Evolutionary conservation across 208 protist genomes (phyloP).

Genomic region (Crithidia bombi): DNA sequence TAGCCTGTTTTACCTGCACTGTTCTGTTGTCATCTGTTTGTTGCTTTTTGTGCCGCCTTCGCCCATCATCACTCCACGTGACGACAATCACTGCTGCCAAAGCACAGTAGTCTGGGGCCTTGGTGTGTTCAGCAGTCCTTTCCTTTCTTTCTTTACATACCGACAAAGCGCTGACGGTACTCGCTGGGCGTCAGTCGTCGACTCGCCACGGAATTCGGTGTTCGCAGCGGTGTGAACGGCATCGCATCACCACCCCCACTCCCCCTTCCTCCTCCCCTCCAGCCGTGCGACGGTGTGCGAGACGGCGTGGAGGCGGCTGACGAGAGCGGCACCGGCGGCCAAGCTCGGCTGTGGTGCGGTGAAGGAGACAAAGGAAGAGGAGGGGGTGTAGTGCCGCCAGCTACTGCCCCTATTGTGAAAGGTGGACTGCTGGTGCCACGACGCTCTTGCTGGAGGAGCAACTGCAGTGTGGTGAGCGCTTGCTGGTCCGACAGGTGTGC

Average conservation of each 20-base stretch:
- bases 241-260: not conserved
- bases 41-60: not conserved
- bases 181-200: slow-evolving; percentile 21
- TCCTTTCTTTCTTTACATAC: slow-evolving; percentile 16
- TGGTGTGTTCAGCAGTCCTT: not conserved
- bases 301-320: slow-evolving; percentile 4
- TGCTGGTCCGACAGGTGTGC: slow-evolving; percentile 31
- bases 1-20: no score
- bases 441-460: slow-evolving; percentile 44
- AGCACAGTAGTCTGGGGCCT: no score
- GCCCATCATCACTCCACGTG: not conserved
- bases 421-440: slow-evolving; percentile 5
- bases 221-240: not conserved
- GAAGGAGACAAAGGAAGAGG: not conserved
- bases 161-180: slow-evolving; percentile 41
- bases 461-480: slow-evolving; percentile 36
- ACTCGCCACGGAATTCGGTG: not conserved
- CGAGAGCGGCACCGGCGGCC: not conserved
- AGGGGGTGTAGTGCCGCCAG: not conserved
- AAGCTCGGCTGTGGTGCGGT: not conserved
- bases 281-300: not conserved
- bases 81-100: no score
- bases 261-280: slow-evolving; percentile 8
- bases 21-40: no score
- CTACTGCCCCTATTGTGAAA: no score